These are phyloP conservation scores for Taphrina flavorubra DNA, from an alignment of 1,139 yeast species.

Conservation along the genomic window DNA sequence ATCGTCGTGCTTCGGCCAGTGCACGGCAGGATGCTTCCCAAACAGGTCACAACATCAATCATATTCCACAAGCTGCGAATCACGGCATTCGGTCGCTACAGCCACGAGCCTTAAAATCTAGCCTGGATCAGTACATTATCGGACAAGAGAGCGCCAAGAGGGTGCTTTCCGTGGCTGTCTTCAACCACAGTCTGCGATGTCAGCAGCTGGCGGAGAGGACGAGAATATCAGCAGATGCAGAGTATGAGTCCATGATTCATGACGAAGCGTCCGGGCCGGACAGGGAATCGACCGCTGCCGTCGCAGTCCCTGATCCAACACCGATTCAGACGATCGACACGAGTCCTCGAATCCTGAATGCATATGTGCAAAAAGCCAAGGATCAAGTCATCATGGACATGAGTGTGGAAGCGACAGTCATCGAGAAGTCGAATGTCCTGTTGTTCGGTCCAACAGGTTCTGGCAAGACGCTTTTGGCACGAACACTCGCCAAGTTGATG, in stretches of 20 bases:
- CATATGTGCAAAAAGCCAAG: background rate
- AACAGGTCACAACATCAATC: constrained; percentile 3
- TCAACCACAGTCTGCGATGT: constrained; percentile 59
- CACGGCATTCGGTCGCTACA: constrained; percentile 5
- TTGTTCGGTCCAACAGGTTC: constrained; percentile 64
- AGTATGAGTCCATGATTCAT: constrained; percentile 35
- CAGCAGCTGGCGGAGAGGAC: constrained; percentile 46
- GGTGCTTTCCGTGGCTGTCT: constrained; percentile 63
- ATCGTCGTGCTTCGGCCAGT: constrained; percentile 11
- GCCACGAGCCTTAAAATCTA: constrained; percentile 56
- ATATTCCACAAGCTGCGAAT: background rate
- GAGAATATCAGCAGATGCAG: constrained; percentile 29
- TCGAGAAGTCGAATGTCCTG: constrained; percentile 61
- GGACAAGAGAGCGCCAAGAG: constrained; percentile 62
- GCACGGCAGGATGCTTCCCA: constrained; percentile 21
- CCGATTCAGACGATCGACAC: background rate
- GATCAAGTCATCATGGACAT: constrained; percentile 45
- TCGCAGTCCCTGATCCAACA: constrained; percentile 12
- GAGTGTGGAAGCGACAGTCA: constrained; percentile 51
- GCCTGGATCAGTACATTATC: constrained; percentile 58
- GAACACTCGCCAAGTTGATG: constrained; percentile 58
- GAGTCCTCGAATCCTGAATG: background rate
- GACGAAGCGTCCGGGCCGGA: constrained; percentile 38
- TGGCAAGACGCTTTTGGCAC: constrained; percentile 62
- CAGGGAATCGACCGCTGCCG: constrained; percentile 12